Conservation (phyloP, 805 yeast species). For the Myxozyma melibiosi region DNA sequence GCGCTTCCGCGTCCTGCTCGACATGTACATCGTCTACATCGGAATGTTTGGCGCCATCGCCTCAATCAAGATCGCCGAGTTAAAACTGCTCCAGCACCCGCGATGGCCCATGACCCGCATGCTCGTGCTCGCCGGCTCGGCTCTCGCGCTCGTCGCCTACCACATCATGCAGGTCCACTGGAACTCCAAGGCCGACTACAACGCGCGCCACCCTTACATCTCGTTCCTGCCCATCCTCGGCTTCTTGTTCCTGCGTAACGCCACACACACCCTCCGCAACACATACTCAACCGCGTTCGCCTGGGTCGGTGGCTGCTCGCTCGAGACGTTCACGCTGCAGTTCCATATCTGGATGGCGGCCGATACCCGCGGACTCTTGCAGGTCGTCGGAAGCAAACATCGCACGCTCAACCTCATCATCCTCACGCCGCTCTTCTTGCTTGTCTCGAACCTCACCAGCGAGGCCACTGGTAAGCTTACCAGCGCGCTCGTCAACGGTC, state of each 20-base stretch:
- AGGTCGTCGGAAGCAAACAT: conserved; percentile 18
- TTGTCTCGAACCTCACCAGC: conserved; percentile 24
- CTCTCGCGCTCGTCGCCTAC: conserved; percentile 19
- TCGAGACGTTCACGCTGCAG: conserved; percentile 37
- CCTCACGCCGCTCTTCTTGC: conserved; percentile 29
- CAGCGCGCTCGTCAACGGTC: conserved; percentile 23
- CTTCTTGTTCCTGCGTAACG: conserved; percentile 32
- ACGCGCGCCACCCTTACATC: conserved; percentile 28
- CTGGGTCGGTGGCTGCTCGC: conserved; percentile 36
- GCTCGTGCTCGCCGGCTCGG: conserved; percentile 22
- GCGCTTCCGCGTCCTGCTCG: conserved; percentile 36
- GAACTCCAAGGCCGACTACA: conserved; percentile 28
- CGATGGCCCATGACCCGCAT: conserved; percentile 27
- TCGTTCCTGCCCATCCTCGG: conserved; percentile 33
- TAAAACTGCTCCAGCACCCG: conserved; percentile 17
- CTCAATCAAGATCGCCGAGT: conserved; percentile 29
- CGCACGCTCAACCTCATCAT: conserved; percentile 17
- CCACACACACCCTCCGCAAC: conserved; percentile 27
- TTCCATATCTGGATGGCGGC: conserved; percentile 38
- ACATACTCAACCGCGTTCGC: conserved; percentile 34
- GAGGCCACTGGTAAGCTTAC: conserved; percentile 32
- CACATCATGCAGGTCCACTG: conserved; percentile 13
- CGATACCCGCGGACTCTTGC: conserved; percentile 33
- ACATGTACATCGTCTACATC: conserved; percentile 34
- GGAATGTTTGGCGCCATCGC: conserved; percentile 36